Percentiles rank a stretch among this genome's conserved stretches.
These are phyloP conservation scores for Papiliotrema terrestris DNA, from an alignment of 1,284 basidiomycete species.

Conservation along the genomic window DNA sequence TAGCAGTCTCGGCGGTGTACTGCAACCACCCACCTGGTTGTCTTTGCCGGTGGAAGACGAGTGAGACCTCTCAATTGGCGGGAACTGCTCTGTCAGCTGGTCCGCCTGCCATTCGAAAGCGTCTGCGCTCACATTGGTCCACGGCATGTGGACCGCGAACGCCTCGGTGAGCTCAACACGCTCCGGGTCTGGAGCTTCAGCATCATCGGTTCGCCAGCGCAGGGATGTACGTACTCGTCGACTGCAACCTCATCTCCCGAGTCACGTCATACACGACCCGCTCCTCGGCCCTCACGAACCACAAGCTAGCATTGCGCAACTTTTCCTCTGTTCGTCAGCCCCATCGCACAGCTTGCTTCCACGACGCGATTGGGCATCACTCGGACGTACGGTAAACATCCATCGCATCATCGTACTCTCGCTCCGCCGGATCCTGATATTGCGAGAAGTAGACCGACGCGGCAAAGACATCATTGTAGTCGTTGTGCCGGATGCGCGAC, in stretches of 20 bases:
- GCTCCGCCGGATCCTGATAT: not conserved
- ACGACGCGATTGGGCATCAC: not conserved
- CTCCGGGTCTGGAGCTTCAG: not conserved
- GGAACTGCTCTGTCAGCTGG: conserved; percentile 10
- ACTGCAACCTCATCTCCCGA: conserved; percentile 1
- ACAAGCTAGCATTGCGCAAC: conserved; percentile 5
- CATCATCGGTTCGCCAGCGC: not conserved
- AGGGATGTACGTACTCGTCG: not conserved
- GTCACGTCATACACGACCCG: conserved; percentile 17
- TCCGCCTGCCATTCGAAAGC: not conserved
- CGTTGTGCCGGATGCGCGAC: not conserved
- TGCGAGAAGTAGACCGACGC: not conserved
- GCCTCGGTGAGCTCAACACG: conserved; percentile 8
- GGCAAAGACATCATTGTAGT: not conserved
- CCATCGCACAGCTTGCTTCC: not conserved
- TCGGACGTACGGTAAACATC: conserved; percentile 17
- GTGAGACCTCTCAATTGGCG: conserved; percentile 9
- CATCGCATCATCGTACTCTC: conserved; percentile 10
- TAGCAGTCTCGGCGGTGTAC: too few relatives aligned
- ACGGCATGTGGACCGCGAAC: conserved; percentile 23
- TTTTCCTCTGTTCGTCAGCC: conserved; percentile 3
- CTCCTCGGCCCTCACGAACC: conserved; percentile 18
- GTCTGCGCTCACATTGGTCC: conserved; percentile 22
- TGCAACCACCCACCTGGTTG: too few relatives aligned
- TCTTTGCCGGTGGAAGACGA: not conserved